phyloP scores from a whole-genome alignment of 2,329 filamentous ascomycete genomes.

The Penicillium janthinellum region DNA sequence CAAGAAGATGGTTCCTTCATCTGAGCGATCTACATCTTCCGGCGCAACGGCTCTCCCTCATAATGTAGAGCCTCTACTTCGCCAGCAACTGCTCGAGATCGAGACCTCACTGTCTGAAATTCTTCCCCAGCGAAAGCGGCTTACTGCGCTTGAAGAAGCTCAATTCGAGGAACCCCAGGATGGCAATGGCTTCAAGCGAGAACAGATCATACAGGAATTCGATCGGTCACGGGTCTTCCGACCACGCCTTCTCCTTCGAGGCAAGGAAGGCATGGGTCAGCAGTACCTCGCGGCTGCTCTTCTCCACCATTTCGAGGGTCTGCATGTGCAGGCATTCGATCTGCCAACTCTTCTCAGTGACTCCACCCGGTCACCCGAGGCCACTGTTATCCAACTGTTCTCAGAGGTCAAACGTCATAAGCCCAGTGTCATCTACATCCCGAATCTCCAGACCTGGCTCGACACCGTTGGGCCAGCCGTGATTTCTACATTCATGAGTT shows the following conservation, averaged over 20 bases:
- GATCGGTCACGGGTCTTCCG: slow-evolving; percentile 86
- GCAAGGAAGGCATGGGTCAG: slow-evolving; percentile 89
- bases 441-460: slow-evolving; percentile 88
- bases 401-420: slow-evolving; percentile 92
- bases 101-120: slow-evolving; percentile 70
- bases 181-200: slow-evolving; percentile 81
- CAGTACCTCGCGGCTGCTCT: slow-evolving; percentile 83
- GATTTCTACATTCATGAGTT: slow-evolving; percentile 78
- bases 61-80: slow-evolving; percentile 77
- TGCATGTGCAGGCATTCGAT: slow-evolving; percentile 94
- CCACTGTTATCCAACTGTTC: slow-evolving; percentile 87
- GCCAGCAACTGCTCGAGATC: slow-evolving; percentile 70
- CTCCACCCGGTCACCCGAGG: slow-evolving; percentile 75
- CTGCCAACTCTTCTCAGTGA: slow-evolving; percentile 84
- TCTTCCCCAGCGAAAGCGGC: slow-evolving; percentile 80
- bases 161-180: slow-evolving; percentile 84
- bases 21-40: slow-evolving; percentile 83
- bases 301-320: slow-evolving; percentile 85
- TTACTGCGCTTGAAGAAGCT: slow-evolving; percentile 89
- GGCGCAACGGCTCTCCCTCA: slow-evolving; percentile 79
- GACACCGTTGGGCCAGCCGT: slow-evolving; percentile 63
- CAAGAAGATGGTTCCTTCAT: slow-evolving; percentile 94
- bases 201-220: slow-evolving; percentile 76
- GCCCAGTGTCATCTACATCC: slow-evolving; percentile 93
- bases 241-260: slow-evolving; percentile 80